Conservation (phyloP, 768 basidiomycete genomes). For the Suillus weaverae region DNA sequence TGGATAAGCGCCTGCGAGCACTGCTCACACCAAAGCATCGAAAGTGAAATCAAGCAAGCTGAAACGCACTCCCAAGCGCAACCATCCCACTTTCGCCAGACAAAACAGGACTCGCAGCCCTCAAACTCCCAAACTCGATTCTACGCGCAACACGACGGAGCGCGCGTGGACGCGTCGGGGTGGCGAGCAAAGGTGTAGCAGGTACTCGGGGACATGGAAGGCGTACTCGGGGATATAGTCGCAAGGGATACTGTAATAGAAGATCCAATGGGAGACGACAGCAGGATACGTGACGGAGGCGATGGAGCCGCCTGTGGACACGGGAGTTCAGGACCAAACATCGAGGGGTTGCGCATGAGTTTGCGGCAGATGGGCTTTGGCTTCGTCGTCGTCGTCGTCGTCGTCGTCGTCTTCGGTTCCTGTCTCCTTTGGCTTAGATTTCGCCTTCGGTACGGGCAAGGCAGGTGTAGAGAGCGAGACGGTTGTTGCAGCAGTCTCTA, state of each 20-base stretch:
- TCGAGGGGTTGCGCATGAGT: slow-evolving; percentile 59
- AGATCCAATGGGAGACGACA: slow-evolving; percentile 24
- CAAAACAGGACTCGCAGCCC: slow-evolving; percentile 37
- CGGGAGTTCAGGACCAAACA: slow-evolving; percentile 67
- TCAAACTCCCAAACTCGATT: slow-evolving; percentile 66
- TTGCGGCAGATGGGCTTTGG: slow-evolving; percentile 39
- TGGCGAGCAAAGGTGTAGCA: slow-evolving; percentile 10
- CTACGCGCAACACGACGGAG: slow-evolving; percentile 44
- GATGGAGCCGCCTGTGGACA: slow-evolving; percentile 37
- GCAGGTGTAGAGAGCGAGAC: slow-evolving; percentile 23
- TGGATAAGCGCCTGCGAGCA: neutral
- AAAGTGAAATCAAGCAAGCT: slow-evolving; percentile 44
- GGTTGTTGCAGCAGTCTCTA: slow-evolving; percentile 31
- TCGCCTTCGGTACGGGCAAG: slow-evolving; percentile 19
- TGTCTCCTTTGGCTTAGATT: slow-evolving; percentile 15
- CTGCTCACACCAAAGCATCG: neutral
- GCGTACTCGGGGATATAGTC: slow-evolving; percentile 12
- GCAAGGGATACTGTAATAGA: slow-evolving; percentile 4
- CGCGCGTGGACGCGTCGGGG: slow-evolving; percentile 23
- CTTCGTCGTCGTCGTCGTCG: too few relatives aligned
- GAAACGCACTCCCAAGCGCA: slow-evolving; percentile 71
- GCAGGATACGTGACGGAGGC: slow-evolving; percentile 30
- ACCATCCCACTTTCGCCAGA: slow-evolving; percentile 33
- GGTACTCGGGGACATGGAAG: too few relatives aligned
- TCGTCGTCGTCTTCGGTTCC: slow-evolving; percentile 13